Evolutionary conservation across 2,329 filamentous ascomycete genomes (phyloP), one percentile per base, ranked within the genome.

Genomic region (Lasiodiplodia citricola): DNA sequence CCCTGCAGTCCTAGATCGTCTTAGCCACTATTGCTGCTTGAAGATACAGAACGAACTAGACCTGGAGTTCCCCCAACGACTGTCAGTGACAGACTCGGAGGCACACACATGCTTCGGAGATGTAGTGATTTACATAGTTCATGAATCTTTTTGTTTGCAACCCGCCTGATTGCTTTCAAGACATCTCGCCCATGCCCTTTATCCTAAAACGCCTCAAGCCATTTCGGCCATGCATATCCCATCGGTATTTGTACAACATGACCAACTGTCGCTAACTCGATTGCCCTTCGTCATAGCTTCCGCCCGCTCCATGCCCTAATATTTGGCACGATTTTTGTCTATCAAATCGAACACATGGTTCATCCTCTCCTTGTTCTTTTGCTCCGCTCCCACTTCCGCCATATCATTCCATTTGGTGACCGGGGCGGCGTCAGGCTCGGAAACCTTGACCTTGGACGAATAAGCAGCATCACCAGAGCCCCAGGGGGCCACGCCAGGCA

Each of bases 401-500:
- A 63, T 63, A 8, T 14, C 47, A 2, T 6, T 6, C 21, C 14
- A 64, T 25, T 18, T 38, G n/a, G 25, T n/a, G 13, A 2, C 5
- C 28, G 28, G 6, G 7, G 23, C n/a, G 5, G 1, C 31, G 25
- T 13, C n/a, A 5, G 10, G 16, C n/a, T 11, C 18, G 14, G 28
- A 11, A 4, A 16, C 11, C 11, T 52, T 13, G 60, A 38, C 31
- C 21, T 67, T 51, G 3, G 41, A 52, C 14, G 28, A 37, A 11
- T 25, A 21, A 11, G 66, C 44, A 10, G 44, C n/a, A 10, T 60
- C 44, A 47, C 66, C 66, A 2, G 66, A 68, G 38, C 67, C 67
- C 67, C 67, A 68, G 28, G 58, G 51, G 3, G 60, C 67, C 52
- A 51, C 35, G 31, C 88, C 88, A 11, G 79, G 77, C 41, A 89